A percentile compares a stretch with the other conserved stretches of the same genome.
phyloP scores from a whole-genome alignment of 257 asterid species.

The Orobanche coerulescens region DNA sequence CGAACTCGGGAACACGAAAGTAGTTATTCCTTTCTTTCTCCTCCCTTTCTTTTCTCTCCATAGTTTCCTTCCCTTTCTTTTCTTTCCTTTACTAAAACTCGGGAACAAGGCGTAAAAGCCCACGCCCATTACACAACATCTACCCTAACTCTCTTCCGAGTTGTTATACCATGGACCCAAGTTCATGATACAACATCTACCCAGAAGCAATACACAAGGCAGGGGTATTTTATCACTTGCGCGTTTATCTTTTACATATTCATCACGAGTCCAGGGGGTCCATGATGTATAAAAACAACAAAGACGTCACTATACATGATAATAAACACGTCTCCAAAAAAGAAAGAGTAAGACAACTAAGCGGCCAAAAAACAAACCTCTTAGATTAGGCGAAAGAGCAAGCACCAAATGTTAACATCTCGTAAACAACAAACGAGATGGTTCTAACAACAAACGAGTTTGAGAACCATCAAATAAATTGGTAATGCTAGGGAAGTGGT shows the following conservation, averaged over 20 bases:
- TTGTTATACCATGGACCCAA: neutral
- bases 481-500: neutral
- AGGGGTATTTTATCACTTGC: neutral
- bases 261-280: no score
- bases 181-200: no score
- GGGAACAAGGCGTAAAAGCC: no score
- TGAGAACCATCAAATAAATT: neutral
- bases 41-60: no score
- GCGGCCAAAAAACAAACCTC: neutral
- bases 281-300: neutral
- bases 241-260: no score
- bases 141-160: no score
- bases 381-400: neutral
- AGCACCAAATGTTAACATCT: neutral
- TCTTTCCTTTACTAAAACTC: no score
- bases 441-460: no score
- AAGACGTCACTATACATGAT: neutral
- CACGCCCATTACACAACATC: no score
- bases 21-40: no score
- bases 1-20: no score
- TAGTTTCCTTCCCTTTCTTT: no score
- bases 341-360: neutral
- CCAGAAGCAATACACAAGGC: neutral
- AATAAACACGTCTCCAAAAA: neutral
- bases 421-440: neutral